These are phyloP conservation scores for Candida xyloterini DNA, from an alignment of 805 yeast genomes.

Conservation along the genomic window DNA sequence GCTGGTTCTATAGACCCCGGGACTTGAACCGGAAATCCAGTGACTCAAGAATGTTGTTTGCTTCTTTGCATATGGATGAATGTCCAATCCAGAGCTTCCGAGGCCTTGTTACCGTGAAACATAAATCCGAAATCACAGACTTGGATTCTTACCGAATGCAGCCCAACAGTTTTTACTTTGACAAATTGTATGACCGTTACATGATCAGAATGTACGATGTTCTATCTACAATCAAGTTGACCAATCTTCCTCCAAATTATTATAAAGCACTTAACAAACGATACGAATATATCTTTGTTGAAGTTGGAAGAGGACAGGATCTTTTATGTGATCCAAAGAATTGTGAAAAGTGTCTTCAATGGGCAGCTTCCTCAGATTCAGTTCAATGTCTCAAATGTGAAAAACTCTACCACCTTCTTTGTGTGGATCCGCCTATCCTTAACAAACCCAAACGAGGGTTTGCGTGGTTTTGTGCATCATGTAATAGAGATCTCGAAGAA, in stretches of 20 bases:
- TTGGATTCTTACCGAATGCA: constrained; percentile 50
- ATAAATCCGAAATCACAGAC: constrained; percentile 61
- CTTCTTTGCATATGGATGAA: constrained; percentile 80
- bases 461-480: constrained; percentile 84
- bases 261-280: constrained; percentile 61
- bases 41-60: constrained; percentile 75
- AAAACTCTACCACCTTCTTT: constrained; percentile 69
- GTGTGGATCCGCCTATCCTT: constrained; percentile 80
- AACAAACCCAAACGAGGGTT: constrained; percentile 83
- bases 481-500: constrained; percentile 60
- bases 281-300: constrained; percentile 73
- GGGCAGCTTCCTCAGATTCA: constrained; percentile 76
- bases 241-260: constrained; percentile 57
- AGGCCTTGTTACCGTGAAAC: constrained; percentile 71
- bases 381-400: constrained; percentile 79
- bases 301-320: constrained; percentile 60
- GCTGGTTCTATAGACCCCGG: constrained; percentile 89
- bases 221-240: constrained; percentile 57
- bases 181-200: constrained; percentile 79
- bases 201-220: constrained; percentile 81
- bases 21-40: constrained; percentile 67
- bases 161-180: constrained; percentile 81
- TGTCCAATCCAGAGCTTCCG: constrained; percentile 76
- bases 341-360: constrained; percentile 76
- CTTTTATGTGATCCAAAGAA: constrained; percentile 60